These are phyloP conservation scores for Amauroascus verrucosus DNA, from an alignment of 2,329 filamentous ascomycete species.

Conservation along the genomic window DNA sequence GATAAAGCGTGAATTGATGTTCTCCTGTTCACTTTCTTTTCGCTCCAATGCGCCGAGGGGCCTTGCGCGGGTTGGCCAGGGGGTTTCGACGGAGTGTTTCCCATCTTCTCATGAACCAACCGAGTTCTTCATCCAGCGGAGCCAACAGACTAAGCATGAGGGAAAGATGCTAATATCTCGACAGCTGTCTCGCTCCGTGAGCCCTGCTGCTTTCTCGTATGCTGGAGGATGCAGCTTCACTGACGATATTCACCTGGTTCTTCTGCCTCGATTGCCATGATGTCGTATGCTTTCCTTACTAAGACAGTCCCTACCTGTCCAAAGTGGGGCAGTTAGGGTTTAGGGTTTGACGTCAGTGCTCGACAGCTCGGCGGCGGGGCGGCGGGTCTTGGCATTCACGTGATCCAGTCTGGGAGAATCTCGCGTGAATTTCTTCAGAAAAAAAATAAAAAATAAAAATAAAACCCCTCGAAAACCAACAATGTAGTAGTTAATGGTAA, in stretches of 20 bases:
- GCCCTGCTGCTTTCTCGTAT: too few species aligned
- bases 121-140: neutral
- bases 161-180: too few species aligned
- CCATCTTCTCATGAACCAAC: constrained; percentile 28
- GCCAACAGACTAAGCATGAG: neutral
- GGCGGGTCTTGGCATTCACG: neutral
- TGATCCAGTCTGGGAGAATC: neutral
- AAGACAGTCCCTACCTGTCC: neutral
- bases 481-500: too few species aligned
- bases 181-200: too few species aligned
- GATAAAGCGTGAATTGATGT: constrained; percentile 35
- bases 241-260: too few species aligned
- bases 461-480: too few species aligned
- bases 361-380: constrained; percentile 2
- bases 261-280: neutral
- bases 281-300: neutral
- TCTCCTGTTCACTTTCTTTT: constrained; percentile 33
- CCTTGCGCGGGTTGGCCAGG: constrained; percentile 26
- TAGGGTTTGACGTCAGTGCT: constrained; percentile 10
- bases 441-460: too few species aligned
- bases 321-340: constrained; percentile 12
- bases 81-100: constrained; percentile 41
- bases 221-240: too few species aligned
- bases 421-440: too few species aligned
- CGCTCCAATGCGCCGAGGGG: constrained; percentile 20